Evolutionary conservation across 352 stramenopile species (phyloP), one percentile per base, ranked within the genome.

Genomic region (Pythium volutum): DNA sequence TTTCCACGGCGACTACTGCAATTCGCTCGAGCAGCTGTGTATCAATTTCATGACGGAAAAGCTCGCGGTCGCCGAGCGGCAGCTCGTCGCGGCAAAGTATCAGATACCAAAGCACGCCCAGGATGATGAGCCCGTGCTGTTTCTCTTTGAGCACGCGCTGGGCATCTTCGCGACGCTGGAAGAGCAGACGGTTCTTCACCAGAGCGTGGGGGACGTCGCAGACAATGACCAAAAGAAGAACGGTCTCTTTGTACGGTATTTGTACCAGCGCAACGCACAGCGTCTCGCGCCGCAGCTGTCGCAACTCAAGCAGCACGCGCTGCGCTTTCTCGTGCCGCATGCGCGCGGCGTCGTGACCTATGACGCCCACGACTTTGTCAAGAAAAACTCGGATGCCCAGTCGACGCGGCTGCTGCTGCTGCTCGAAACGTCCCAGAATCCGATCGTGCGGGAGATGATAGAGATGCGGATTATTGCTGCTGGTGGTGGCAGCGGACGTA

Each of bases 21-120:
- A 91, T 61, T 93, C 83, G 22, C 69, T 91, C 34, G 83, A 88
- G 69, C 83, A 93, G 50, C 70, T 93, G 0, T 91, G 81, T 46
- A 89, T 93, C 55, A 93, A 93, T 53, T 93, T 88, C 62, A 55
- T 89, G 61, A 91, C 74, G n/a, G 83, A 93, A 29, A 93, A 91
- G 46, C 70, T 93, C 11, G 82, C 82, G 22, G 62, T 59, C 6
- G 75, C 67, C 12, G 78, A 89, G 25, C 39, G 69, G 26, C 57
- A 69, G 23, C 20, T 70, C 8, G 31, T 76, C 10, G 22, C 43
- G 4, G n/a, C 18, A 3, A 20, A 39, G n/a, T 52, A 51, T 29
- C 14, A 33, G n/a, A 23, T 34, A 38, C 38, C 11, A 26, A 31
- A 43, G 9, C 8, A n/a, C 7, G 31, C 4, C 31, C 27, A 25